A percentile compares a stretch with the other conserved stretches of the same genome.
Conservation (phyloP, 202 grass and related monocot species). For the Zoysia matrella region DNA sequence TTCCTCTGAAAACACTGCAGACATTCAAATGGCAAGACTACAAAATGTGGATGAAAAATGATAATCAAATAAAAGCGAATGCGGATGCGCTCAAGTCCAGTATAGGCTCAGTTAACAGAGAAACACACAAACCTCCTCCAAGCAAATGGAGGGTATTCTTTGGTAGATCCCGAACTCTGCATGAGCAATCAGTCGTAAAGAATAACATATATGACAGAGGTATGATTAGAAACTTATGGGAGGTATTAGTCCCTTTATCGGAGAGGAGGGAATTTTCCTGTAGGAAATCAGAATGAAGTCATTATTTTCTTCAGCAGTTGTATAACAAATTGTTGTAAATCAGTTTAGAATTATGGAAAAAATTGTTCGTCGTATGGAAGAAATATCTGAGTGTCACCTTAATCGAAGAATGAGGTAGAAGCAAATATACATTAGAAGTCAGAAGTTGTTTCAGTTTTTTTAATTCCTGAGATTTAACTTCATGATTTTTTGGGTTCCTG, state of each 20-base stretch:
- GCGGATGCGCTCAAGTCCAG: constrained; percentile 58
- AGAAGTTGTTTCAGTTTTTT: neutral
- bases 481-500: neutral
- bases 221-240: constrained; percentile 59
- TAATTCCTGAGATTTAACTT: neutral
- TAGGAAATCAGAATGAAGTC: constrained; percentile 59
- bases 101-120: constrained; percentile 39
- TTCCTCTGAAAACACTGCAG: constrained; percentile 44
- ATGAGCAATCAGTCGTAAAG: constrained; percentile 50
- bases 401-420: constrained; percentile 1
- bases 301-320: constrained; percentile 6
- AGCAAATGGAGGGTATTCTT: constrained; percentile 84
- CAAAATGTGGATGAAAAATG: constrained; percentile 81
- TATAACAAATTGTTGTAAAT: constrained; percentile 55
- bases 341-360: constrained; percentile 17
- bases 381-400: constrained; percentile 9
- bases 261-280: constrained; percentile 62
- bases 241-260: constrained; percentile 81
- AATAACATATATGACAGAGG: no score
- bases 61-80: constrained; percentile 67
- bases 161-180: constrained; percentile 40
- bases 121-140: constrained; percentile 35
- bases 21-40: constrained; percentile 99
- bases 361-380: neutral
- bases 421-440: constrained; percentile 1